phyloP scores from a whole-genome alignment of 805 yeast species.

The Candida jianshihensis region DNA sequence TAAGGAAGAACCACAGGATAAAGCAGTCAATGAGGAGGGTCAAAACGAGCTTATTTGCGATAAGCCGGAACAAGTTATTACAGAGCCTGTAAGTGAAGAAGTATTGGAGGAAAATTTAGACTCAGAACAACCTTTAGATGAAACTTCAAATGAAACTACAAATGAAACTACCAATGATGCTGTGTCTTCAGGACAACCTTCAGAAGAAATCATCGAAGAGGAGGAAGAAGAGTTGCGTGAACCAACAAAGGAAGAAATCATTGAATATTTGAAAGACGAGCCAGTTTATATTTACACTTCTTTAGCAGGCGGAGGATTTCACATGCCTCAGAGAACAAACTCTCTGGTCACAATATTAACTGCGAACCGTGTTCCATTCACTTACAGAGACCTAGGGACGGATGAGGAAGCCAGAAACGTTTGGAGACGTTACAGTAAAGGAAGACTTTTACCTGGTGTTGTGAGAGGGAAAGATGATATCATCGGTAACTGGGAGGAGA shows the following conservation, averaged over 20 bases:
- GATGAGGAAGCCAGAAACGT: slow-evolving; percentile 79
- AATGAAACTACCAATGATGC: not conserved
- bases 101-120: too few species aligned
- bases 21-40: too few species aligned
- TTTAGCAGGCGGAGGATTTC: slow-evolving; percentile 78
- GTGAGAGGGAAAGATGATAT: slow-evolving; percentile 77
- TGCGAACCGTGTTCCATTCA: slow-evolving; percentile 64
- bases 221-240: slow-evolving; percentile 12
- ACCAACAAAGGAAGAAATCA: slow-evolving; percentile 23
- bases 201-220: not conserved
- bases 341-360: slow-evolving; percentile 65
- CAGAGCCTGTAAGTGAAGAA: too few species aligned
- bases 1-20: too few species aligned
- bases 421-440: slow-evolving; percentile 72
- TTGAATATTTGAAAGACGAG: slow-evolving; percentile 27
- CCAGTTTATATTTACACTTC: slow-evolving; percentile 81
- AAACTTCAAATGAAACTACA: not conserved
- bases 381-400: slow-evolving; percentile 75
- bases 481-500: slow-evolving; percentile 80
- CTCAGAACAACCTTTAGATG: not conserved
- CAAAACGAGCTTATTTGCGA: too few species aligned
- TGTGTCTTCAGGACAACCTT: not conserved
- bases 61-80: too few species aligned
- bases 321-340: slow-evolving; percentile 70
- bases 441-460: slow-evolving; percentile 75